Evolutionary conservation across 345 rosid species (phyloP).

Genomic region (Raphanus sativus): DNA sequence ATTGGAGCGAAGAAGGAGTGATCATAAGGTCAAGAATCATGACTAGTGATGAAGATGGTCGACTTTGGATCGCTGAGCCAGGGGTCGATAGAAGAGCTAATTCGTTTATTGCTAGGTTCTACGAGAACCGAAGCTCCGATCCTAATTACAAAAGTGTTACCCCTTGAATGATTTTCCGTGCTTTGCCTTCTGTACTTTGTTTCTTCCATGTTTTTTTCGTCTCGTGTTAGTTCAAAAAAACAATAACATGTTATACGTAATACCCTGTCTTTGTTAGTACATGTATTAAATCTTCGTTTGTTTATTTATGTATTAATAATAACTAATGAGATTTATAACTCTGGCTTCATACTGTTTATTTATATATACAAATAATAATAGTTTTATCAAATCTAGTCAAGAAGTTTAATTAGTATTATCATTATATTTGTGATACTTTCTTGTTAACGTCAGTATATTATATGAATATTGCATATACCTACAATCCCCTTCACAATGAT

Average conservation of each 20-base stretch:
- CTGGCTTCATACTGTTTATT: background rate
- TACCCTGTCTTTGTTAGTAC: conserved; percentile 8
- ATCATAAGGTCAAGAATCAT: conserved; percentile 47
- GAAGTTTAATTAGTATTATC: background rate
- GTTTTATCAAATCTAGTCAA: background rate
- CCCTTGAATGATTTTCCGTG: conserved; percentile 21
- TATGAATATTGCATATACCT: background rate
- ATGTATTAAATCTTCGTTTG: background rate
- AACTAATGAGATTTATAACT: background rate
- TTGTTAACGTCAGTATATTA: background rate
- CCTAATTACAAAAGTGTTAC: conserved; percentile 44
- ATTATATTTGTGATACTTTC: background rate
- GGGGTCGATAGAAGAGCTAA: conserved; percentile 71
- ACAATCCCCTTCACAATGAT: background rate
- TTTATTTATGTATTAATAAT: background rate
- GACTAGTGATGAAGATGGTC: conserved; percentile 69
- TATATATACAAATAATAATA: background rate
- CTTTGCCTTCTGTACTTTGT: background rate
- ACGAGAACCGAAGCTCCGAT: conserved; percentile 54
- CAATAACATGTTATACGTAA: background rate
- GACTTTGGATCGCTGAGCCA: conserved; percentile 76
- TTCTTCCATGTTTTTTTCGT: background rate
- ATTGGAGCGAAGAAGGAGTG: conserved; percentile 57
- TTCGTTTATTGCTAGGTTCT: conserved; percentile 65
- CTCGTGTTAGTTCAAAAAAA: conserved; percentile 5